phyloP scores from a whole-genome alignment of 2,329 filamentous ascomycete species.

The Fusarium sororula region DNA sequence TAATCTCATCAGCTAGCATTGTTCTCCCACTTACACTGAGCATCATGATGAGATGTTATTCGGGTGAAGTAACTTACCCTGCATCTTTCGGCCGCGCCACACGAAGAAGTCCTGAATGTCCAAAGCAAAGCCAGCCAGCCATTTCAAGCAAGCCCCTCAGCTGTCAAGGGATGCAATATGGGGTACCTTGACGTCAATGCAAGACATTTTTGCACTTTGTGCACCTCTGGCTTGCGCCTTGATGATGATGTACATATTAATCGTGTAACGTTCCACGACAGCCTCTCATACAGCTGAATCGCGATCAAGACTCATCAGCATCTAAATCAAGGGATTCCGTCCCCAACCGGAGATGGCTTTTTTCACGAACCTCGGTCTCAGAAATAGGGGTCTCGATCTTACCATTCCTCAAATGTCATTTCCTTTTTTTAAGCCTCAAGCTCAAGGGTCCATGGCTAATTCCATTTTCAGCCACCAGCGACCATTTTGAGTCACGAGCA shows the following conservation, averaged over 20 bases:
- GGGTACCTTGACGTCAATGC: background rate
- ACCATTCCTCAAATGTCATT: background rate
- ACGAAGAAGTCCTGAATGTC: no score
- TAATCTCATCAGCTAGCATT: background rate
- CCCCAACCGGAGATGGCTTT: background rate
- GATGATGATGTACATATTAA: conserved; percentile 1
- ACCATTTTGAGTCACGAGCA: conserved; percentile 2
- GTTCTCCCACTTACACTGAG: background rate
- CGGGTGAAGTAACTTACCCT: background rate
- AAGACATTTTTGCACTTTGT: background rate
- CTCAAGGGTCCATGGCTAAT: conserved; percentile 19
- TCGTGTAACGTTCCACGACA: conserved; percentile 2
- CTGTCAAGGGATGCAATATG: background rate
- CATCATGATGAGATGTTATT: background rate
- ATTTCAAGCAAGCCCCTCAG: background rate
- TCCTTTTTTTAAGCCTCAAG: conserved; percentile 15
- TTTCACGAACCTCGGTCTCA: background rate
- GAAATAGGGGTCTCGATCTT: conserved; percentile 1
- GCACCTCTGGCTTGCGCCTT: background rate
- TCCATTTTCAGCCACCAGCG: background rate
- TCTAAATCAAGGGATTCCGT: background rate
- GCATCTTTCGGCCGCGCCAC: background rate
- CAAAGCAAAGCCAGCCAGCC: background rate
- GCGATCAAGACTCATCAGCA: background rate
- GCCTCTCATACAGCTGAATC: background rate